Percentiles rank a stretch among this genome's conserved stretches.
Evolutionary conservation across 2,329 filamentous ascomycete genomes (phyloP).

Genomic region (Colletotrichum sansevieriae): DNA sequence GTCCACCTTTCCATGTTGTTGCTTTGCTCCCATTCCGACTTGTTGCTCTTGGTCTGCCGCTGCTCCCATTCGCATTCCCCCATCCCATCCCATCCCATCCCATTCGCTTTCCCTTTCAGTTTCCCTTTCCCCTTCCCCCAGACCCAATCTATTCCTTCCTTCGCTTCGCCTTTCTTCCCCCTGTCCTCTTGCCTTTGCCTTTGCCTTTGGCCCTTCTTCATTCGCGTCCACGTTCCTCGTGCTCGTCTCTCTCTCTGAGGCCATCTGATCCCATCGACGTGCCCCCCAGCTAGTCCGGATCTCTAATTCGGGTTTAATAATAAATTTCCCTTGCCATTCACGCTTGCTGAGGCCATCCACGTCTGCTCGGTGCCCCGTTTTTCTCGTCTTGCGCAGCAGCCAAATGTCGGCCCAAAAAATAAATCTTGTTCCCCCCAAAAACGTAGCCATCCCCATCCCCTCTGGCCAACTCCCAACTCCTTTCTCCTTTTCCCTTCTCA

Average conservation of each 20-base stretch:
- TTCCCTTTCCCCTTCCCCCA: not conserved
- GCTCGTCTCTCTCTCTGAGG: slow-evolving; percentile 40
- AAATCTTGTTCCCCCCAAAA: slow-evolving; percentile 61
- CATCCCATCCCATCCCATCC: slow-evolving; percentile 21
- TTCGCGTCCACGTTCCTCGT: slow-evolving; percentile 41
- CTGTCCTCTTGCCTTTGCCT: not conserved
- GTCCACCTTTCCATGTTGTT: slow-evolving; percentile 43
- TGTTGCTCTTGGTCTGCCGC: slow-evolving; percentile 38
- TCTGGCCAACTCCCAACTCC: slow-evolving; percentile 48
- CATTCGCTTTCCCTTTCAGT: not conserved
- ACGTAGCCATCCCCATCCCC: slow-evolving; percentile 64
- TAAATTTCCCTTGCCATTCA: slow-evolving; percentile 53
- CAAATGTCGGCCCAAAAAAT: slow-evolving; percentile 54
- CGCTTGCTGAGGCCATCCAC: slow-evolving; percentile 41
- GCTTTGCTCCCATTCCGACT: slow-evolving; percentile 44
- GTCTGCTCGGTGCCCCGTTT: slow-evolving; percentile 59
- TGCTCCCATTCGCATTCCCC: slow-evolving; percentile 41
- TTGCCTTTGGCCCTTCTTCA: slow-evolving; percentile 22
- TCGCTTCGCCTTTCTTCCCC: slow-evolving; percentile 8
- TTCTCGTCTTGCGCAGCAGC: slow-evolving; percentile 55
- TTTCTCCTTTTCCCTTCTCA: slow-evolving; percentile 47
- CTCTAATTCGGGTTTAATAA: slow-evolving; percentile 46
- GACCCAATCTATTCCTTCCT: slow-evolving; percentile 27
- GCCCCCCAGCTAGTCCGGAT: slow-evolving; percentile 41
- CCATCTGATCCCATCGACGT: slow-evolving; percentile 41